Conservation (phyloP, 2,329 filamentous ascomycete genomes). For the Diaporthe sp. region DNA sequence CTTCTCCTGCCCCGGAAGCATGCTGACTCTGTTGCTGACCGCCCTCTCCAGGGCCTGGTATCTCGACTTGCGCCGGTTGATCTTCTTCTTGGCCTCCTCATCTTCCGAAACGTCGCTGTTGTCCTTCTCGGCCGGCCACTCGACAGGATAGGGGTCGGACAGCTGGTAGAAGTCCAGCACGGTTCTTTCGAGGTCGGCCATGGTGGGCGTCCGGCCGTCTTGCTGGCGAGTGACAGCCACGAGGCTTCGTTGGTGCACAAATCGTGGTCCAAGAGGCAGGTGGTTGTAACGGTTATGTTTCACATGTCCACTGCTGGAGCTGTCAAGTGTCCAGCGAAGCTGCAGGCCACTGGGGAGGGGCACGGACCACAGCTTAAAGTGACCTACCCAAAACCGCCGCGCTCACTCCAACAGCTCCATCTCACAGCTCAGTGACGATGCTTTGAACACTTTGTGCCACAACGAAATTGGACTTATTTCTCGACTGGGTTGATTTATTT, state of each 20-base stretch:
- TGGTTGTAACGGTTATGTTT: slow-evolving; percentile 3
- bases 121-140: slow-evolving; percentile 89
- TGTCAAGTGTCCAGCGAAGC: slow-evolving; percentile 16
- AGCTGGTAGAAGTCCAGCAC: slow-evolving; percentile 93
- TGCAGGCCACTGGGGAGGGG: slow-evolving; percentile 1
- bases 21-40: slow-evolving; percentile 74
- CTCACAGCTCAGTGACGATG: not conserved
- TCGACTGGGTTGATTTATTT: no score
- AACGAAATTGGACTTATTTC: no score
- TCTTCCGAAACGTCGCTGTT: slow-evolving; percentile 75
- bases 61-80: slow-evolving; percentile 75
- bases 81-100: slow-evolving; percentile 60
- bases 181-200: slow-evolving; percentile 79
- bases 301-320: slow-evolving; percentile 8
- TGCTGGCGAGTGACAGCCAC: slow-evolving; percentile 1
- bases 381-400: not conserved
- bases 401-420: not conserved
- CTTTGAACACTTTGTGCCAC: not conserved
- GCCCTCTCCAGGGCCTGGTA: slow-evolving; percentile 87
- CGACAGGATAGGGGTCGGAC: slow-evolving; percentile 78
- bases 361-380: slow-evolving; percentile 18
- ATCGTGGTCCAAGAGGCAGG: not conserved
- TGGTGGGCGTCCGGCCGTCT: slow-evolving; percentile 42
- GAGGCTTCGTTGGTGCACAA: not conserved
- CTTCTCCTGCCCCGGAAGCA: slow-evolving; percentile 74